phyloP scores from a whole-genome alignment of 257 asterid species.

The Solanum virginianum region DNA sequence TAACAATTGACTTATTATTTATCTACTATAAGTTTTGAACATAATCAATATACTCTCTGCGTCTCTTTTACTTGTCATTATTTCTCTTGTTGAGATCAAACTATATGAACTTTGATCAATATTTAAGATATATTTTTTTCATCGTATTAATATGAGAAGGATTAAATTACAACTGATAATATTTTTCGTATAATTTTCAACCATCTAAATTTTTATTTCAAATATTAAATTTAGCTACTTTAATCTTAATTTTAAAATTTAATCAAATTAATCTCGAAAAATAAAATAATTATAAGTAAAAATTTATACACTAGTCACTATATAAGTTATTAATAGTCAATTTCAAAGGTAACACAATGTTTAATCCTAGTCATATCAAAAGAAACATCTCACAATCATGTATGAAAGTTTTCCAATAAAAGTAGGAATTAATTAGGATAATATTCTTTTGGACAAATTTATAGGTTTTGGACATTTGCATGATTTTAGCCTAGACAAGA shows the following conservation, averaged over 20 bases:
- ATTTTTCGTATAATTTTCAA: no score
- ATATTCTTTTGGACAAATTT: not conserved
- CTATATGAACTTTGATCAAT: no score
- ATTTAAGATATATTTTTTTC: no score
- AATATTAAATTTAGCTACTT: no score
- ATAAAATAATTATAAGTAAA: no score
- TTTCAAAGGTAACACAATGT: not conserved
- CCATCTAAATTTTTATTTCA: no score
- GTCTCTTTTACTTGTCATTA: no score
- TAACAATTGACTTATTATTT: not conserved
- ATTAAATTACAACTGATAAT: no score
- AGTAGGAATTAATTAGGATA: not conserved
- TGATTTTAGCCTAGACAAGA: not conserved
- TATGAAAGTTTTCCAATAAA: not conserved
- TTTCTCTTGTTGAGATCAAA: no score
- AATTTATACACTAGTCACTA: not conserved
- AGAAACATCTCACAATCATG: not conserved
- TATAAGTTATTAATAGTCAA: not conserved
- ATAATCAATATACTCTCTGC: not conserved
- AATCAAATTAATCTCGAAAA: no score
- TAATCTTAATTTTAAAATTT: no score
- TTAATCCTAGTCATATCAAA: not conserved
- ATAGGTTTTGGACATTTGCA: not conserved
- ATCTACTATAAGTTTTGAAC: not conserved
- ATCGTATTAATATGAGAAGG: no score